Conservation (phyloP, 345 rosid genomes). For the Psidium friedrichsthalianum region DNA sequence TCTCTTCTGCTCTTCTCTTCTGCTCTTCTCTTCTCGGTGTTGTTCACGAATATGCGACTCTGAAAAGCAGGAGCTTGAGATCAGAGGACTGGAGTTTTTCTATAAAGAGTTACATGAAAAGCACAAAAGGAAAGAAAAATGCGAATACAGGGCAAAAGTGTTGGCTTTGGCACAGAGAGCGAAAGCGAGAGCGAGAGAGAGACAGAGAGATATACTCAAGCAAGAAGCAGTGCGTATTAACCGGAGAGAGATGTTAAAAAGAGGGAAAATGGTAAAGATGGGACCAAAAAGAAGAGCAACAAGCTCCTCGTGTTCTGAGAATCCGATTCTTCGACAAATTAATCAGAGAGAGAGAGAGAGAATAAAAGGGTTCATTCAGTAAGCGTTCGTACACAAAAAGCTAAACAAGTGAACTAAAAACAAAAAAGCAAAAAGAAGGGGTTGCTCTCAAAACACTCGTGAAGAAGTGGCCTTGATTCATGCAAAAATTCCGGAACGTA, state of each 20-base stretch:
- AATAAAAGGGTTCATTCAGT: neutral
- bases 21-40: neutral
- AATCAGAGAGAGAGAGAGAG: slow-evolving; percentile 8
- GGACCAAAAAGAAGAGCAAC: slow-evolving; percentile 18
- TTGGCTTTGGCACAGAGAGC: neutral
- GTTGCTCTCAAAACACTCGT: neutral
- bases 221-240: neutral
- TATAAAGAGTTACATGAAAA: neutral
- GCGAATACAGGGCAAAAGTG: neutral
- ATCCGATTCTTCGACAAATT: slow-evolving; percentile 73
- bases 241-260: neutral
- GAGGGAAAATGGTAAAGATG: slow-evolving; percentile 5
- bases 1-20: neutral
- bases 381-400: neutral
- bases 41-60: neutral
- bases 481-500: neutral
- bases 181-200: neutral
- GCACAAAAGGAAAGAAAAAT: neutral
- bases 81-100: neutral
- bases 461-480: neutral
- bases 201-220: neutral
- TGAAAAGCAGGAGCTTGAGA: neutral
- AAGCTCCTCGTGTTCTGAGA: slow-evolving; percentile 65
- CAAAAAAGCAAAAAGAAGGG: neutral
- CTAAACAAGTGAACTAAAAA: neutral